phyloP scores from a whole-genome alignment of 2,329 filamentous ascomycete genomes.

The Xylaria hypoxylon region DNA sequence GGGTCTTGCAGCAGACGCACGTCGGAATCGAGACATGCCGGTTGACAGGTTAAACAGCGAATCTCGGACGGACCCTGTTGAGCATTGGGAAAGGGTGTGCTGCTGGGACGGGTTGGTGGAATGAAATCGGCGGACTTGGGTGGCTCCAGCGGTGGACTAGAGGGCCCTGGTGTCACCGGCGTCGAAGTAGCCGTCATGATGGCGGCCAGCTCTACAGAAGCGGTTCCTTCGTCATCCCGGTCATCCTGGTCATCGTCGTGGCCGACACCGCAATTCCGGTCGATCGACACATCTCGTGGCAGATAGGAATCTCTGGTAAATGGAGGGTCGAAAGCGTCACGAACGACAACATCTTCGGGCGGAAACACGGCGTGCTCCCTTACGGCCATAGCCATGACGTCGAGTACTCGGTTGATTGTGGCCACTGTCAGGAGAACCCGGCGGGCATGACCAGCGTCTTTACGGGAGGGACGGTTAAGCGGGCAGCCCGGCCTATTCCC shows the following conservation, averaged over 20 bases:
- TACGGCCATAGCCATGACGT: constrained; percentile 44
- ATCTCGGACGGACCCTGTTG: constrained; percentile 61
- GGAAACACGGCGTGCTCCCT: constrained; percentile 44
- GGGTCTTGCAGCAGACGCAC: constrained; percentile 46
- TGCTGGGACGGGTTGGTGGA: constrained; percentile 66
- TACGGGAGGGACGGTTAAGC: neutral
- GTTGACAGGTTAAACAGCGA: constrained; percentile 56
- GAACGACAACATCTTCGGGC: constrained; percentile 42
- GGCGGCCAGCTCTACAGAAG: constrained; percentile 57
- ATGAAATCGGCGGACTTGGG: constrained; percentile 60
- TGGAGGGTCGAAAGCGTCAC: constrained; percentile 46
- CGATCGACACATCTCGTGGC: constrained; percentile 45
- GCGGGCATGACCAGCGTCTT: constrained; percentile 44
- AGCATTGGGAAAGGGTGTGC: constrained; percentile 69
- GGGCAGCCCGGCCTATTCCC: constrained; percentile 16
- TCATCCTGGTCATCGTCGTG: constrained; percentile 47
- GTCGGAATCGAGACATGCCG: constrained; percentile 48
- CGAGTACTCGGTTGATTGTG: constrained; percentile 32
- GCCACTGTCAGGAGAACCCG: constrained; percentile 28
- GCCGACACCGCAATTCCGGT: constrained; percentile 36
- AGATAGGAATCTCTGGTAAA: constrained; percentile 47
- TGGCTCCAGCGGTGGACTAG: constrained; percentile 63
- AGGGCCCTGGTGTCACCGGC: constrained; percentile 65
- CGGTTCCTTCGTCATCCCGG: constrained; percentile 54
- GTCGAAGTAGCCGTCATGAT: constrained; percentile 64